phyloP scores from a whole-genome alignment of 192 early-diverging fungal species.

The Umbelopsis sp. region DNA sequence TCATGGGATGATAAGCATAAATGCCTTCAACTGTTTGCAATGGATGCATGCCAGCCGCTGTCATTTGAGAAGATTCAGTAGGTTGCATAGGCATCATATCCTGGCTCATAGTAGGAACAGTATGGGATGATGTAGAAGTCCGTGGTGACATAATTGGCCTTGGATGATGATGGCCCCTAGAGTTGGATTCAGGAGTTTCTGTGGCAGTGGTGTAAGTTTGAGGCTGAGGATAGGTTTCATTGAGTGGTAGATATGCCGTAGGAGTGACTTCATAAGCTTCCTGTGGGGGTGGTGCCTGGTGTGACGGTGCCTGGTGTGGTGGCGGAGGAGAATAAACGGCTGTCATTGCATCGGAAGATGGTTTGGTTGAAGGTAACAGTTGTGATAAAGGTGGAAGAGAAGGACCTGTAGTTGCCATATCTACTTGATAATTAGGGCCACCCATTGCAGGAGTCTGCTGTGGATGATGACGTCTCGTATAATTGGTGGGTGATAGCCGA shows the following conservation, averaged over 20 bases:
- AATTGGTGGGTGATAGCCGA: background rate
- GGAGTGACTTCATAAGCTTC: background rate
- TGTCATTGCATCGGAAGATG: background rate
- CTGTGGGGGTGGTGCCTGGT: background rate
- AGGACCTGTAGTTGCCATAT: background rate
- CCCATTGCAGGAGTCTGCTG: background rate
- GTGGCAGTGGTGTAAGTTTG: slow-evolving; percentile 1
- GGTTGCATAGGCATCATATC: slow-evolving; percentile 13
- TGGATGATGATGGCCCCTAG: background rate
- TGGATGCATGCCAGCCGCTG: background rate
- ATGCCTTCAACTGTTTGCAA: slow-evolving; percentile 1
- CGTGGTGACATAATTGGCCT: background rate
- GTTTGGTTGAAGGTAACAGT: background rate
- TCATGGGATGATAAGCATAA: slow-evolving; percentile 13
- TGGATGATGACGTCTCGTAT: background rate
- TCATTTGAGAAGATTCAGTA: background rate
- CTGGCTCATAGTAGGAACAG: slow-evolving; percentile 1
- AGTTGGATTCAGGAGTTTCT: background rate
- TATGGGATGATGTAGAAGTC: background rate
- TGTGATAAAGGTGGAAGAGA: slow-evolving; percentile 11
- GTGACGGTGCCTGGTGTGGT: background rate
- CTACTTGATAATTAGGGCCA: slow-evolving; percentile 4
- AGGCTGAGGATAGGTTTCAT: background rate
- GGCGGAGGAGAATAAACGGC: background rate
- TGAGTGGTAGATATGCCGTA: background rate